Evolutionary conservation across 257 asterid genomes (phyloP).

Genomic region (Fraxinus anomala): DNA sequence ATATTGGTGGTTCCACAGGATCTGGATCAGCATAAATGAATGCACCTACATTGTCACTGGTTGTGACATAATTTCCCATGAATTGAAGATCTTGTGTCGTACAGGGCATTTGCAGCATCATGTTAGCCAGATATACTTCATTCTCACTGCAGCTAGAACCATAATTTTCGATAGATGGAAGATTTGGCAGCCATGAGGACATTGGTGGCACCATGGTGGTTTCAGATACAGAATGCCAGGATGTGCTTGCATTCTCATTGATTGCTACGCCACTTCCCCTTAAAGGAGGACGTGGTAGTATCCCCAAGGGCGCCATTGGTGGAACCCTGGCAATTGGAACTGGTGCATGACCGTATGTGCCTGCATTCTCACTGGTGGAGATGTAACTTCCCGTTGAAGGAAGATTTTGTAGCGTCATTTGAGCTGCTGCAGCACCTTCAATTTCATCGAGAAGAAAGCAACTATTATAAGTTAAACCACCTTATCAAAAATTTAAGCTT

Average conservation of each 20-base stretch:
- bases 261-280: background rate
- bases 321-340: background rate
- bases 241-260: no score
- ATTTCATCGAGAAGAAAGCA: background rate
- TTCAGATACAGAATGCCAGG: no score
- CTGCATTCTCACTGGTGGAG: background rate
- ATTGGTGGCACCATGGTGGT: background rate
- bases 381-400: background rate
- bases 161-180: no score
- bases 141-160: no score
- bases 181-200: background rate
- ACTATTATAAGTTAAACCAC: background rate
- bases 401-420: background rate
- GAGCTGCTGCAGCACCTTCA: background rate
- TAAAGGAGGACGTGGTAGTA: background rate
- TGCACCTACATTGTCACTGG: background rate
- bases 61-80: background rate
- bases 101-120: no score
- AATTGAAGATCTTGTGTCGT: background rate
- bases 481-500: background rate
- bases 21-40: background rate
- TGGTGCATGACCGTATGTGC: background rate
- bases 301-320: background rate
- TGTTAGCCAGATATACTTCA: no score
- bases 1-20: background rate